Percentiles rank a stretch among this genome's conserved stretches.
Evolutionary conservation across 225 moss, liverwort and hornwort genomes (phyloP).

Genomic region (Sphagnum contortum): DNA sequence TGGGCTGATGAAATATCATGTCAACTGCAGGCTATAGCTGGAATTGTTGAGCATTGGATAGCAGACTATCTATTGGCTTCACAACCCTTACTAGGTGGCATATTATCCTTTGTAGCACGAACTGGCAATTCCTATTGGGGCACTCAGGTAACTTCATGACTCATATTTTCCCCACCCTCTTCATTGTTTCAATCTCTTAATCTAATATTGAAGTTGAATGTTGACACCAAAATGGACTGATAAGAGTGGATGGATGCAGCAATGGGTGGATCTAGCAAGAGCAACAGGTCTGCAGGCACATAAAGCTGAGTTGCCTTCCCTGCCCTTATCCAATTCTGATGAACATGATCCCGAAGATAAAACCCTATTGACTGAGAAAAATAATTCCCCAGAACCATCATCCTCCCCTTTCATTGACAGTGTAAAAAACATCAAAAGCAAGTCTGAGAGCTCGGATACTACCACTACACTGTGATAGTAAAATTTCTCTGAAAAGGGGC

Average conservation of each 20-base stretch:
- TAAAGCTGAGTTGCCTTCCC: conserved; percentile 19
- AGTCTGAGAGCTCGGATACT: no score
- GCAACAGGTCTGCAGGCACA: conserved; percentile 60
- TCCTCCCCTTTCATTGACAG: no score
- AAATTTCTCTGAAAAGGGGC: no score
- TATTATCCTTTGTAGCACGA: conserved; percentile 60
- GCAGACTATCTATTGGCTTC: conserved; percentile 87
- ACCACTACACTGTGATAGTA: no score
- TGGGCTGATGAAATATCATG: no score
- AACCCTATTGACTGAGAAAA: no score
- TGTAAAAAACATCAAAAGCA: no score
- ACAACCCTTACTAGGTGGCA: conserved; percentile 70
- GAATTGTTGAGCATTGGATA: conserved; percentile 83
- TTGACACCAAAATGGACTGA: neutral
- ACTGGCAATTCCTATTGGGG: conserved; percentile 81
- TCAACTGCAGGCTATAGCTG: conserved; percentile 68
- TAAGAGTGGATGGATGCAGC: conserved; percentile 38
- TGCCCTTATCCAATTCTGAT: conserved; percentile 14
- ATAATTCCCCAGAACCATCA: no score
- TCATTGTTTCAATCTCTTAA: neutral
- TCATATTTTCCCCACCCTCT: neutral
- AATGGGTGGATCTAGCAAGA: conserved; percentile 96
- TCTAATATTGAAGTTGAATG: neutral
- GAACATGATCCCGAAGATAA: conserved; percentile 3
- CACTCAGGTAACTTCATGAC: conserved; percentile 43